Evolutionary conservation across 2,329 filamentous ascomycete species (phyloP).

Genomic region (Chrysosporium keratinophilum): DNA sequence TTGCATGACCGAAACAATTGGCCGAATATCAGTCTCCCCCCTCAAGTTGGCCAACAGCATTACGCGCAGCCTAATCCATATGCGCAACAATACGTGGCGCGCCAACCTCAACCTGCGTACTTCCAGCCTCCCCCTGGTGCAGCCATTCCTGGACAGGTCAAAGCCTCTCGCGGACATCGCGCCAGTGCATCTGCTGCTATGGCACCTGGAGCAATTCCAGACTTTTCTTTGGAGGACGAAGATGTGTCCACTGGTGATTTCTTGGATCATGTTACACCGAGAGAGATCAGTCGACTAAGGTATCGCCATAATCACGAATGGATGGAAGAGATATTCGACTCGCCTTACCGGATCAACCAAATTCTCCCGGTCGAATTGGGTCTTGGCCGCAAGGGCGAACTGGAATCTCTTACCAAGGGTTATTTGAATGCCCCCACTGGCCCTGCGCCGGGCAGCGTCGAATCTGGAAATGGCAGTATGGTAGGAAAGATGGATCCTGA

Average conservation of each 20-base stretch:
- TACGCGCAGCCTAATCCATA: constrained; percentile 40
- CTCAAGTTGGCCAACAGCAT: constrained; percentile 41
- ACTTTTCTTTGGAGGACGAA: constrained; percentile 64
- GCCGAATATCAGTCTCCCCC: constrained; percentile 68
- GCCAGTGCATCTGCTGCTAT: constrained; percentile 31
- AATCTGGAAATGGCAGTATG: constrained; percentile 21
- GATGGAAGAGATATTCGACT: constrained; percentile 96
- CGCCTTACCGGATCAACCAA: constrained; percentile 73
- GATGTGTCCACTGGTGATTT: constrained; percentile 78
- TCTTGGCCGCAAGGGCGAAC: constrained; percentile 70
- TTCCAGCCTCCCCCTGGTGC: constrained; percentile 26
- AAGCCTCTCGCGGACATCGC: constrained; percentile 36
- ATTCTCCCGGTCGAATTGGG: constrained; percentile 82
- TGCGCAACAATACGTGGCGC: constrained; percentile 27
- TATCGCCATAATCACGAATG: constrained; percentile 96
- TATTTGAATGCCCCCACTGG: constrained; percentile 59
- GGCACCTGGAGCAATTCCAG: constrained; percentile 31
- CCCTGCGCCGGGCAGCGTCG: constrained; percentile 19
- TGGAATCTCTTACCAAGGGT: constrained; percentile 70
- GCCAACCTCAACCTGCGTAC: constrained; percentile 25
- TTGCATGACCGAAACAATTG: constrained; percentile 79
- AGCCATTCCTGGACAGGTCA: constrained; percentile 23
- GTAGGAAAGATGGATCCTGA: constrained; percentile 59
- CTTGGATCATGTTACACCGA: constrained; percentile 78
- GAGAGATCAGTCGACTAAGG: constrained; percentile 75